Conservation (phyloP, 2,329 filamentous ascomycete genomes). For the Metarhizium humberi region DNA sequence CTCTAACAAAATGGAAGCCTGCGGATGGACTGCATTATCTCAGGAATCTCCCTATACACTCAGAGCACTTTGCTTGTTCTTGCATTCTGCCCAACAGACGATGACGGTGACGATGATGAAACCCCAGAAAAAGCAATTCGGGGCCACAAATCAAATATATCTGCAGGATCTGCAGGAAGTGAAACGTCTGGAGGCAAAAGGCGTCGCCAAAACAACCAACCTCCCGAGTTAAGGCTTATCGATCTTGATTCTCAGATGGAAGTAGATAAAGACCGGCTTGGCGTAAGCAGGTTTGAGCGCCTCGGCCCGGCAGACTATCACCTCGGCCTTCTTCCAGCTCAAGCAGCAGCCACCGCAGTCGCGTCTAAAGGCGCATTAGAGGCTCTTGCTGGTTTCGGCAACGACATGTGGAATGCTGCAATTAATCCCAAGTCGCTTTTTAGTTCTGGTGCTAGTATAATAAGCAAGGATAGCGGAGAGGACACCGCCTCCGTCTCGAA, state of each 20-base stretch:
- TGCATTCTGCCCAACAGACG: constrained; percentile 73
- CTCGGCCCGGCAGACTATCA: constrained; percentile 89
- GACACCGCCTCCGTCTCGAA: constrained; percentile 40
- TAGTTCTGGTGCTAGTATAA: constrained; percentile 73
- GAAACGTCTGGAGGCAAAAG: constrained; percentile 57
- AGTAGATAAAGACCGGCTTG: constrained; percentile 77
- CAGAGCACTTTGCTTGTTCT: constrained; percentile 83
- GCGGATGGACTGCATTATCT: constrained; percentile 95
- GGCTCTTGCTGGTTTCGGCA: constrained; percentile 59
- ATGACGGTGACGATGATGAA: constrained; percentile 47
- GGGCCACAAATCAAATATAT: constrained; percentile 32
- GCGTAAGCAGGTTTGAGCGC: constrained; percentile 76
- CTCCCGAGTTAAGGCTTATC: constrained; percentile 84
- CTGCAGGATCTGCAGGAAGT: constrained; percentile 39
- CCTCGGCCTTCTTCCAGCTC: constrained; percentile 71
- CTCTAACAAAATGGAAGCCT: constrained; percentile 42
- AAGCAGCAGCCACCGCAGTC: constrained; percentile 52
- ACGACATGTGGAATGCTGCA: constrained; percentile 83
- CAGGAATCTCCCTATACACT: constrained; percentile 93
- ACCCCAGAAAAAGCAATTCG: constrained; percentile 15
- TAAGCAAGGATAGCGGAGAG: constrained; percentile 51
- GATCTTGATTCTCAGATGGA: constrained; percentile 81
- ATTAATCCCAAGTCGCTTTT: constrained; percentile 83
- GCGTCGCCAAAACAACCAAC: constrained; percentile 67
- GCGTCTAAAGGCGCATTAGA: constrained; percentile 66